A percentile compares a stretch with the other conserved stretches of the same genome.
Conservation (phyloP, 2,329 filamentous ascomycete genomes). For the Colletotrichum zoysiae region DNA sequence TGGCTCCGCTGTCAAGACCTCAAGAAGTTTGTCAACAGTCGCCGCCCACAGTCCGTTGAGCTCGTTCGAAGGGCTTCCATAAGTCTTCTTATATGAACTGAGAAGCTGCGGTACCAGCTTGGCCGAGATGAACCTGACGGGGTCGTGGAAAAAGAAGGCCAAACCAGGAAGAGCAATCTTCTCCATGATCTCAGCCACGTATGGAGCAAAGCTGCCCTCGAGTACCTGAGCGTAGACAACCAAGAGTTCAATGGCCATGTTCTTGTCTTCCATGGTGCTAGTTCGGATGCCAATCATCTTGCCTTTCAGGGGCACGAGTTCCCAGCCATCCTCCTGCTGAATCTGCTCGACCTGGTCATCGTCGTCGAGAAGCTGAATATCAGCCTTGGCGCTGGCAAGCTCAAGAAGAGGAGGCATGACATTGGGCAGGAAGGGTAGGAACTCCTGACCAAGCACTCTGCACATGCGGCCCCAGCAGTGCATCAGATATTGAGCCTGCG, state of each 20-base stretch:
- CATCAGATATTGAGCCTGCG: conserved; percentile 95
- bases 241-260: conserved; percentile 98
- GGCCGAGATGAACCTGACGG: conserved; percentile 92
- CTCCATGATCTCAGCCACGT: conserved; percentile 93
- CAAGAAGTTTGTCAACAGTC: conserved; percentile 90
- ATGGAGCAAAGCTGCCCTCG: conserved; percentile 92
- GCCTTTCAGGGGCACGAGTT: conserved; percentile 94
- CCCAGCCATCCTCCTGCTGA: conserved; percentile 97
- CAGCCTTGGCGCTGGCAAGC: conserved; percentile 93
- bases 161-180: conserved; percentile 94
- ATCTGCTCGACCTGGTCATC: conserved; percentile 94
- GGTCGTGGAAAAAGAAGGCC: conserved; percentile 99
- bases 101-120: conserved; percentile 94
- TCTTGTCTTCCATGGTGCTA: conserved; percentile 96
- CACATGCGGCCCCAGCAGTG: conserved; percentile 99
- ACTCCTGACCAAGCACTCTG: conserved; percentile 89
- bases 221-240: conserved; percentile 97
- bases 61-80: conserved; percentile 83
- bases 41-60: conserved; percentile 86
- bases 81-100: conserved; percentile 93
- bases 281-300: conserved; percentile 99
- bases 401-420: conserved; percentile 96
- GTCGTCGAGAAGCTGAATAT: conserved; percentile 95
- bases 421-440: conserved; percentile 89
- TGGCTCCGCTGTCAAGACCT: conserved; percentile 92